phyloP scores from a whole-genome alignment of 495 filamentous ascomycete genomes.

The Sordaria brevicollis region DNA sequence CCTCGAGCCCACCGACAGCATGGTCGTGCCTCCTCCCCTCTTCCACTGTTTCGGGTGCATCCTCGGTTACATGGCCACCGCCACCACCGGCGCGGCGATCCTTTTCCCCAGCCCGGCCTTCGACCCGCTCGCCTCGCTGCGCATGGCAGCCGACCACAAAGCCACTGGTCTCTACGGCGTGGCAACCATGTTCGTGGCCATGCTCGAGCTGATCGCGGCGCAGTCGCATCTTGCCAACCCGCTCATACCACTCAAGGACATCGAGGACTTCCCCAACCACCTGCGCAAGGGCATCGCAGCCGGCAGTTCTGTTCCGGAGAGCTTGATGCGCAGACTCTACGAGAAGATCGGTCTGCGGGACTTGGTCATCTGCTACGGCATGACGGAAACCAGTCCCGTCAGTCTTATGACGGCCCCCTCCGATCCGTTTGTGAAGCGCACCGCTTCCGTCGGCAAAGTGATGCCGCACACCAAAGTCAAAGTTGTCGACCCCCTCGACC shows the following conservation, averaged over 20 bases:
- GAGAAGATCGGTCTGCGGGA: conserved; percentile 67
- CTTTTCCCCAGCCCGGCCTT: conserved; percentile 85
- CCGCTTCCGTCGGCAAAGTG: conserved; percentile 62
- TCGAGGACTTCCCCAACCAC: conserved; percentile 49
- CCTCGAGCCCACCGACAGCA: conserved; percentile 56
- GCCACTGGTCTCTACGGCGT: conserved; percentile 89
- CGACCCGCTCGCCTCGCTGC: conserved; percentile 62
- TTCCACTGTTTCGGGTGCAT: conserved; percentile 93
- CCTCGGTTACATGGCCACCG: conserved; percentile 88
- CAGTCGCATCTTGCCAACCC: conserved; percentile 36
- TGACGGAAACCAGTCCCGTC: conserved; percentile 96
- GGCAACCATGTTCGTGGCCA: conserved; percentile 91
- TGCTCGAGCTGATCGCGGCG: conserved; percentile 48
- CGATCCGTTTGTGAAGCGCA: conserved; percentile 71
- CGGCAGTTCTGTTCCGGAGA: conserved; percentile 69
- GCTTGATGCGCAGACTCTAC: conserved; percentile 76
- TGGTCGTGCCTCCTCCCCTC: conserved; percentile 79
- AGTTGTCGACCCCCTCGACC: conserved; percentile 57
- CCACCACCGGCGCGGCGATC: conserved; percentile 74
- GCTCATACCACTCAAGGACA: conserved; percentile 5
- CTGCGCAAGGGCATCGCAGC: conserved; percentile 89
- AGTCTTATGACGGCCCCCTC: conserved; percentile 78
- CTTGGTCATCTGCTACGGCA: conserved; percentile 93
- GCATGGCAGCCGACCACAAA: conserved; percentile 59
- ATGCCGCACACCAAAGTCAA: conserved; percentile 76